Evolutionary conservation across 495 filamentous ascomycete genomes (phyloP), one percentile per base, ranked within the genome.

Genomic region (Bacidia gigantensis): DNA sequence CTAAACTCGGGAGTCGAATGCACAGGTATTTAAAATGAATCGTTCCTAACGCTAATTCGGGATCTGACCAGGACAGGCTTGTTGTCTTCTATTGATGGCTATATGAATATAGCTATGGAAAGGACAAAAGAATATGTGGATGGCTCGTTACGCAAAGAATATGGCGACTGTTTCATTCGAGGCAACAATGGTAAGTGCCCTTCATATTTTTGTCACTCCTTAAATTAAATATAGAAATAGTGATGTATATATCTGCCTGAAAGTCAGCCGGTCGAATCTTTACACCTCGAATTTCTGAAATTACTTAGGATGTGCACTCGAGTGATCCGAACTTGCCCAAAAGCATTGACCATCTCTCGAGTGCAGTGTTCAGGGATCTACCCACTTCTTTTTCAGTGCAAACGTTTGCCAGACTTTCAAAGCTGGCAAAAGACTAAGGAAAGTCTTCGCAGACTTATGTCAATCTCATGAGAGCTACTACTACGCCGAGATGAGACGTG

Each of bases 41-140:
- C 26, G 26, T 20, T 29, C 3, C 5, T 12, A 21, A 5, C 3
- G 35, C 12, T 1, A 40, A 43, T 5, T 26, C 38, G 11, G 18
- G 17, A 21, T 7, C 32, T 51, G 14, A 42, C 17, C 10, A 41
- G 10, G 10, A 11, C 12, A 55, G 53, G 53, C 12, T 22, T 55
- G 14, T 51, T 55, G 20, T 51, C 53, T 51, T 94, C 88, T 0
- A 89, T 97, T 41, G 92, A 98, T 64, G 93, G 93, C 38, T 98
- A 96, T 64, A 97, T 98, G 92, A 97, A 98, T 65, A 93, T 98
- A 57, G 88, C 92, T 18, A 76, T 98, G 2, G 92, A 97, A 64
- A 89, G 94, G 66, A 90, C 88, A 0, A 83, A 88, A 55, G 93
- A 98, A 69, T 88, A 80, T 60, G 83, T 92, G 46, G 81, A 89